Percentiles rank a stretch among this genome's conserved stretches.
Conservation (phyloP, 2,329 filamentous ascomycete genomes). For the Aspergillus aculeatus region DNA sequence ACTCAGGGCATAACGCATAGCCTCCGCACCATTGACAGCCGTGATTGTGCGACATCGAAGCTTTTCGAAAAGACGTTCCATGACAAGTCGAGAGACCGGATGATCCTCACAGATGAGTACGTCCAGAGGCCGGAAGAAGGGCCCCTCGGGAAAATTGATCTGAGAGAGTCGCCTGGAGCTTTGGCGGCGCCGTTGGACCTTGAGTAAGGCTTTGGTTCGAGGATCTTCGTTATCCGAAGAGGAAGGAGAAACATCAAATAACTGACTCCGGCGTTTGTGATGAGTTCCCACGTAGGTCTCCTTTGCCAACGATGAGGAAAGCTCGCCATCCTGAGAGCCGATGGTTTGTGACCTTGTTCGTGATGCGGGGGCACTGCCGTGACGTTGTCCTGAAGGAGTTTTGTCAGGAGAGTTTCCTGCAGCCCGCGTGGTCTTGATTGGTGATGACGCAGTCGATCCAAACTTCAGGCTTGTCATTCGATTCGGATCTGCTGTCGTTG, state of each 20-base stretch:
- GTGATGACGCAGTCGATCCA: conserved; percentile 55
- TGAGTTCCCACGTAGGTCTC: conserved; percentile 64
- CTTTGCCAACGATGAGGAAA: conserved; percentile 62
- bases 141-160: conserved; percentile 79
- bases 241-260: conserved; percentile 94
- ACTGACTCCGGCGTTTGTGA: conserved; percentile 87
- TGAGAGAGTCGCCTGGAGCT: conserved; percentile 93
- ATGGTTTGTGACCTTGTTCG: conserved; percentile 87
- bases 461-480: conserved; percentile 56
- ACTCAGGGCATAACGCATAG: conserved; percentile 88
- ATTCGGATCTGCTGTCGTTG: conserved; percentile 69
- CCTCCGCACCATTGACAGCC: conserved; percentile 85
- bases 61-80: conserved; percentile 97
- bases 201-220: conserved; percentile 82
- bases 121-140: conserved; percentile 85
- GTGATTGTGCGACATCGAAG: conserved; percentile 91
- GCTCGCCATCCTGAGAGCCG: conserved; percentile 88
- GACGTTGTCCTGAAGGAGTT: conserved; percentile 54
- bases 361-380: conserved; percentile 63
- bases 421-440: conserved; percentile 46
- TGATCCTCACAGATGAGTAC: conserved; percentile 97
- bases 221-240: conserved; percentile 97
- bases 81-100: conserved; percentile 94
- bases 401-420: conserved; percentile 59
- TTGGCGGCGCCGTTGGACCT: conserved; percentile 90